Base-by-base conservation (phyloP, 108 stramenopile genomes). In the Pelagomonas calceolata region DNA sequence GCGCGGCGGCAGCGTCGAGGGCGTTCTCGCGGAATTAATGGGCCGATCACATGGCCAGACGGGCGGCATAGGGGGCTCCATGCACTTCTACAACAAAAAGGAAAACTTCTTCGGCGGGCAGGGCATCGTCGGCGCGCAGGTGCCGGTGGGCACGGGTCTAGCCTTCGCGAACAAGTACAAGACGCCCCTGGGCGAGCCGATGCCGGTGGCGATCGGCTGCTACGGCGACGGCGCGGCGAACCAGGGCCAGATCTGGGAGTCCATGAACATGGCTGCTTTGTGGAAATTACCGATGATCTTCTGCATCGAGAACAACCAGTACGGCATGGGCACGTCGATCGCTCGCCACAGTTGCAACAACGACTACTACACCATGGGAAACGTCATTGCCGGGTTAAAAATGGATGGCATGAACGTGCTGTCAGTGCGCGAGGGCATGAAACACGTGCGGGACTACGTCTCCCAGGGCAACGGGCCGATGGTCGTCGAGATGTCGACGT, bases 221-320 rank as follows among this genome's bases (percentile, higher is more conserved):
- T 99, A 95, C 77, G 98, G 98, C 43, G 98, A 99, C 74, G 98
- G 98, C 64, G 96, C 97, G 30, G 98, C 98, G 79, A 99, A 99
- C 85, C 98, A 99, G 88, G 98, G 98, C 67, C 98, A 99, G 84
- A 91, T 97, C 82, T 99, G 97, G 97, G 98, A 98, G 81, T 76
- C 93, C 43, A 94, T 93, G 82, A 97, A 95, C 83, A 95, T 96
- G 95, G 83, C 88, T 36, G 75, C 76, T 46, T 81, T 93, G 34
- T 95, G 97, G 94, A 91, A 92, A 72, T 78, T 99, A 73, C 98
- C 98, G 66, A 93, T 95, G 90, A 95, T 99, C 76, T 97, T 95
- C 80, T 94, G 92, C 81, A 96, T 97, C 75, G 98, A 99, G 81
- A 99, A 99, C 90, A 99, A 99, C 83, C 94, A 95, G 68, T 98